These are phyloP conservation scores for Suillus weaverae DNA, from an alignment of 768 basidiomycete genomes.

Conservation along the genomic window DNA sequence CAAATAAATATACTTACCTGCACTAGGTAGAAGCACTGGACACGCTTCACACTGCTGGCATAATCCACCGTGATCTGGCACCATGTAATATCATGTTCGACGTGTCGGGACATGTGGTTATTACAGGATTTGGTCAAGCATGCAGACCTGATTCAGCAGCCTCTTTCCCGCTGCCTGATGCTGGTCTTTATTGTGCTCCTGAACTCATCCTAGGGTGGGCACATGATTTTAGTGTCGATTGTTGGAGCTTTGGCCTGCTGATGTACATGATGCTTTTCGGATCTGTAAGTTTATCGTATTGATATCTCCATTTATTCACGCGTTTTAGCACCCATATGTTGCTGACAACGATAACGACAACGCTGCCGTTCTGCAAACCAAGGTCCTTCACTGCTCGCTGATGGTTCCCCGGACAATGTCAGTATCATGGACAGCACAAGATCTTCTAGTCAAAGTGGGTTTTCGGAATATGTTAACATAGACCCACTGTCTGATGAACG, in stretches of 20 bases:
- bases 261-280: constrained; percentile 52
- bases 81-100: constrained; percentile 48
- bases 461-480: background rate
- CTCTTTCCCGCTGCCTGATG: constrained; percentile 2
- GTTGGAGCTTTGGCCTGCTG: constrained; percentile 59
- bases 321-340: constrained; percentile 43
- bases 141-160: constrained; percentile 18
- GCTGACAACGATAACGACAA: constrained; percentile 19
- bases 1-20: background rate
- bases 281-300: constrained; percentile 33
- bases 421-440: constrained; percentile 34
- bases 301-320: constrained; percentile 2
- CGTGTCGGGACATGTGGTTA: constrained; percentile 44
- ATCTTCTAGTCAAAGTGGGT: constrained; percentile 48
- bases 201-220: constrained; percentile 57
- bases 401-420: constrained; percentile 21
- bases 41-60: constrained; percentile 43
- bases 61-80: constrained; percentile 47
- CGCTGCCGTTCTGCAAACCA: constrained; percentile 30
- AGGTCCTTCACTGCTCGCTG: constrained; percentile 36
- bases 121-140: constrained; percentile 45
- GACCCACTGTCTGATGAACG: background rate
- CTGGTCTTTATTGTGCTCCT: constrained; percentile 45
- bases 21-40: constrained; percentile 41
- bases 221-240: constrained; percentile 52